These are phyloP conservation scores for Hirsutella rhossiliensis DNA, from an alignment of 2,329 filamentous ascomycete genomes.

Conservation along the genomic window DNA sequence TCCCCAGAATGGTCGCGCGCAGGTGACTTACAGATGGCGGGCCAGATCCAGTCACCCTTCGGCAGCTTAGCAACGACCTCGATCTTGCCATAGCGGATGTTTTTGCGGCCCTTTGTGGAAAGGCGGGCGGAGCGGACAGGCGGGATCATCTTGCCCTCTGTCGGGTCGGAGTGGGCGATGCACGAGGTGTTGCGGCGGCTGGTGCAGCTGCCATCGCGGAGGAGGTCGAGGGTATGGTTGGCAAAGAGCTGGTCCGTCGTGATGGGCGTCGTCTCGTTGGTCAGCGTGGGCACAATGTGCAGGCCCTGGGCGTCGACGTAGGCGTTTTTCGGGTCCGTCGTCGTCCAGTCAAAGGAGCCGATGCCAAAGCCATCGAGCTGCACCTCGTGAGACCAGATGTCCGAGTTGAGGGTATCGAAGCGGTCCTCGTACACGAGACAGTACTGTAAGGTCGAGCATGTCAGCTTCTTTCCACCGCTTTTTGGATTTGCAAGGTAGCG, in stretches of 20 bases:
- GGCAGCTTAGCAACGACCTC: conserved; percentile 42
- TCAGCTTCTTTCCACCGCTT: too few species aligned
- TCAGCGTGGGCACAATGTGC: conserved; percentile 42
- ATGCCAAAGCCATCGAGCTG: conserved; percentile 31
- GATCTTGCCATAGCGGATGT: conserved; percentile 19
- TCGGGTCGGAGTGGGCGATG: conserved; percentile 27
- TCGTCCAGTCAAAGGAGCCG: conserved; percentile 44
- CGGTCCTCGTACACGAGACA: conserved; percentile 38
- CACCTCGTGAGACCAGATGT: conserved; percentile 37
- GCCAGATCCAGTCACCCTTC: conserved; percentile 43
- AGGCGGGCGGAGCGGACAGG: conserved; percentile 37
- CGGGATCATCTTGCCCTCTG: conserved; percentile 31
- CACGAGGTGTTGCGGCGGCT: conserved; percentile 20
- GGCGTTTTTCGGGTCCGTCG: conserved; percentile 31
- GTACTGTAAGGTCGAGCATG: conserved; percentile 18
- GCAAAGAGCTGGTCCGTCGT: conserved; percentile 24
- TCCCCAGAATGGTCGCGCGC: too few species aligned
- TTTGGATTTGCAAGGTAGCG: not conserved
- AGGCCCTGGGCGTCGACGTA: conserved; percentile 35
- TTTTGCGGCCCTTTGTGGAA: conserved; percentile 17
- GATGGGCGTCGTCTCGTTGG: conserved; percentile 25
- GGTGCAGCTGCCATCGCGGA: conserved; percentile 28
- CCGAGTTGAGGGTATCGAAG: conserved; percentile 30
- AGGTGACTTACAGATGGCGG: conserved; percentile 22
- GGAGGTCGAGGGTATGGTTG: conserved; percentile 32